Evolutionary conservation across 2,329 filamentous ascomycete species (phyloP).

Genomic region (Coniochaeta sp.): DNA sequence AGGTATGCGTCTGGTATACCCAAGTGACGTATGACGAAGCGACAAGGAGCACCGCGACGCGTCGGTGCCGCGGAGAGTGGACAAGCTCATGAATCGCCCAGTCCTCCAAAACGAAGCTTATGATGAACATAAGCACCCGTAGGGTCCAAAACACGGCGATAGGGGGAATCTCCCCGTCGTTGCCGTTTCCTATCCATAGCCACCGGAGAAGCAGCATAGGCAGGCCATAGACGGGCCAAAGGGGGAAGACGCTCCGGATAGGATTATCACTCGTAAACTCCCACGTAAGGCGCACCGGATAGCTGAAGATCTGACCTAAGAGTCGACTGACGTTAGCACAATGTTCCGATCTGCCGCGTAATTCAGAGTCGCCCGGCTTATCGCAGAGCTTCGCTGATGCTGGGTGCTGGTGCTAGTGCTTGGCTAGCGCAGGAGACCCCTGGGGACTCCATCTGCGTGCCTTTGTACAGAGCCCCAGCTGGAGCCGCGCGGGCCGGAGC

Average conservation of each 20-base stretch:
- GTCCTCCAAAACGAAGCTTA: constrained; percentile 95
- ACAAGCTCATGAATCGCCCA: constrained; percentile 95
- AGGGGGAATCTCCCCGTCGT: constrained; percentile 72
- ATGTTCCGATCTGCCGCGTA: not conserved
- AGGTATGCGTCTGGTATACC: constrained; percentile 97
- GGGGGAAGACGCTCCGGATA: constrained; percentile 89
- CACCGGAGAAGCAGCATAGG: constrained; percentile 90
- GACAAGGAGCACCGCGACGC: constrained; percentile 72
- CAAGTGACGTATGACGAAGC: constrained; percentile 97
- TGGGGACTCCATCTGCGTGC: not conserved
- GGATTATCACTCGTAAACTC: constrained; percentile 86
- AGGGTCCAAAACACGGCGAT: constrained; percentile 83
- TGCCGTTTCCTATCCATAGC: constrained; percentile 81
- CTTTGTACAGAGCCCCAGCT: not conserved
- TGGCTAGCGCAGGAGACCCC: not conserved
- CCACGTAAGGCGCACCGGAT: constrained; percentile 86
- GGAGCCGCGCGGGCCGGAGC: not conserved
- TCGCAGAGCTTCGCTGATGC: not conserved
- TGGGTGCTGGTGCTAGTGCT: not conserved
- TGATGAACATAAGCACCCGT: constrained; percentile 82
- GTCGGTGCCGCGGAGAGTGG: constrained; percentile 62
- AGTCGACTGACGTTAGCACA: not conserved
- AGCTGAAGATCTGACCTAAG: constrained; percentile 83
- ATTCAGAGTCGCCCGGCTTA: not conserved
- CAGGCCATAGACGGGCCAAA: constrained; percentile 92